Evolutionary conservation across 2,329 filamentous ascomycete species (phyloP), one percentile per base, ranked within the genome.

Genomic region (Colletotrichum endophyticum): DNA sequence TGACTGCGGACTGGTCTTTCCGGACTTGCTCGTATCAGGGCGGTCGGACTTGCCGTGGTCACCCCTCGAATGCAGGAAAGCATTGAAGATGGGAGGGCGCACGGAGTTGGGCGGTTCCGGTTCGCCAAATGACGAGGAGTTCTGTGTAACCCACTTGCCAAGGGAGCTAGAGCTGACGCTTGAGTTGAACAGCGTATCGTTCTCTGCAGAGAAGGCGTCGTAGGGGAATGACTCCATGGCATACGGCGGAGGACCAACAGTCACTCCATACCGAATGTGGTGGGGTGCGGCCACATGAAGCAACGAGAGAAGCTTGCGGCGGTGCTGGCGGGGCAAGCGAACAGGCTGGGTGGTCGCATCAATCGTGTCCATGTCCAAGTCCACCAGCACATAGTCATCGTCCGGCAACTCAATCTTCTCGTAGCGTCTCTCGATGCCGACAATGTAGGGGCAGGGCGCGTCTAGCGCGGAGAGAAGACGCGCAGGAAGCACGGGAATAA

Each of bases 371-470:
- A 94, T 93, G 84, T 99, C 97, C 68, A 99, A 88, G 84, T 99
- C 97, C 44, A 99, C 96, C 19, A 99, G 89, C 22, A 99, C 96
- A 83, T 96, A 99, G 82, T 99, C 97, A 81, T 99, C 97, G 8
- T 98, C 95, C 0, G 97, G 97, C 57, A 99, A 90, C 80, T 96
- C 94, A 63, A 96, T 91, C 73, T 92, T 92, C 80, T 98, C 95
- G 83, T 99, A 99, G 73, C 96, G 92, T 79, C 96, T 92, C 86
- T 99, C 97, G 74, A 99, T 95, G 66, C 97, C 97, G 59, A 99
- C 95, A 79, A 99, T 98, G 81, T 99, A 99, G 1, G 97, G 97
- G 80, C 97, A 99, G 4, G 96, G 96, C 1, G 96, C 96, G 81
- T 99, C 97, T 22, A 99, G 90, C 4, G 96, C 96, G 70, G 97